Conservation (phyloP, 176 grass and related monocot genomes). For the Avena insularis region DNA sequence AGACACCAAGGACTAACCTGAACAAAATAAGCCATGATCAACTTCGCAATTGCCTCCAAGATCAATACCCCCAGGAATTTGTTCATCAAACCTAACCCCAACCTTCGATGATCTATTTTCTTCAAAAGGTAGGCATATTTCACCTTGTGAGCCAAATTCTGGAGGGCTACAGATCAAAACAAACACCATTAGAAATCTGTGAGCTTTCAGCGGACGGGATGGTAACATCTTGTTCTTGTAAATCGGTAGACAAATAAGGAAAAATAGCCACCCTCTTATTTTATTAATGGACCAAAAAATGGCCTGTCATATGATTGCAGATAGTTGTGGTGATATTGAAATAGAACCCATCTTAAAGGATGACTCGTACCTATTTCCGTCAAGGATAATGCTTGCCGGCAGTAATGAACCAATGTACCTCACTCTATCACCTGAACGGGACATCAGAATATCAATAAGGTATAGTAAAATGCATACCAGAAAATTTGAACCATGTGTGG, state of each 20-base stretch:
- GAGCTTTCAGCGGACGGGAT: constrained; percentile 10
- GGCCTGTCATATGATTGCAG: not conserved
- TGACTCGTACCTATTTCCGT: constrained; percentile 48
- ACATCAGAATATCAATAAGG: constrained; percentile 29
- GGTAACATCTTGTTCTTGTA: not conserved
- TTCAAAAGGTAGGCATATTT: constrained; percentile 93
- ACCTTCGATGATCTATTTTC: constrained; percentile 92
- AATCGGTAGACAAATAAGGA: too few species aligned
- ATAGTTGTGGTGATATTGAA: constrained; percentile 26
- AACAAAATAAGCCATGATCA: constrained; percentile 95
- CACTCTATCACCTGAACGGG: constrained; percentile 89
- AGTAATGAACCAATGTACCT: constrained; percentile 72
- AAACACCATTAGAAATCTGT: constrained; percentile 17
- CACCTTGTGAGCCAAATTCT: constrained; percentile 79
- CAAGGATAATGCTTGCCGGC: constrained; percentile 49
- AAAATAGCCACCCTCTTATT: too few species aligned
- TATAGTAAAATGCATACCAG: constrained; percentile 13
- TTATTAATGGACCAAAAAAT: constrained; percentile 3
- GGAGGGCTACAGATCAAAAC: constrained; percentile 69
- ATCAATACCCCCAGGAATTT: constrained; percentile 86
- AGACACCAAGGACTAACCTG: constrained; percentile 65
- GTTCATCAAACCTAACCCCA: constrained; percentile 92
- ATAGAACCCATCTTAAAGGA: constrained; percentile 2
- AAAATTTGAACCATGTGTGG: constrained; percentile 15
- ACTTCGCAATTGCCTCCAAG: constrained; percentile 95